A percentile compares a stretch with the other conserved stretches of the same genome.
Conservation (phyloP, 2,329 filamentous ascomycete species). For the Epichloe elymi region DNA sequence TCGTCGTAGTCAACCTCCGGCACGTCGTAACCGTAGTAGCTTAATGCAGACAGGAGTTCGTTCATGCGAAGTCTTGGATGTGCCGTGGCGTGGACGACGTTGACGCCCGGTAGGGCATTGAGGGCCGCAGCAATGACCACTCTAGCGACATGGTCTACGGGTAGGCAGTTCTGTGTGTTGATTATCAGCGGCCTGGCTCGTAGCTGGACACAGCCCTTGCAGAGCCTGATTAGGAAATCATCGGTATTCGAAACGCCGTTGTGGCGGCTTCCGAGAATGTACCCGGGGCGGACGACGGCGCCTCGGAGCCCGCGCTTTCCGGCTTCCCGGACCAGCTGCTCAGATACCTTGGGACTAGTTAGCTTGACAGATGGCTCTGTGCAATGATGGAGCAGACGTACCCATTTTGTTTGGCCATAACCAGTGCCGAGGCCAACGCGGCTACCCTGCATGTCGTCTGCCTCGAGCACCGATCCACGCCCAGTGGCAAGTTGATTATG, state of each 20-base stretch:
- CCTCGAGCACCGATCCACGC: conserved; percentile 50
- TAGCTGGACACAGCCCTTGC: conserved; percentile 80
- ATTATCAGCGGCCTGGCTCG: conserved; percentile 57
- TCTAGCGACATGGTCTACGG: conserved; percentile 71
- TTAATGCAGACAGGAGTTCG: conserved; percentile 56
- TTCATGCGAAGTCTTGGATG: conserved; percentile 32
- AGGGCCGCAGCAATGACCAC: conserved; percentile 63
- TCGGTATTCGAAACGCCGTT: conserved; percentile 68
- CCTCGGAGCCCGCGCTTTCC: conserved; percentile 64
- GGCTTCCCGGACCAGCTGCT: conserved; percentile 62
- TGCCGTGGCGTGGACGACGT: conserved; percentile 65
- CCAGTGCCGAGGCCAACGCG: conserved; percentile 67
- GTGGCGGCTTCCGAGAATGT: conserved; percentile 61
- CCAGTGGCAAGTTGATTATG: conserved; percentile 36
- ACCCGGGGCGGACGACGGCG: conserved; percentile 69
- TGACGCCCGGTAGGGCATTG: conserved; percentile 38
- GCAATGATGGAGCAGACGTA: no score
- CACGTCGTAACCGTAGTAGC: conserved; percentile 59
- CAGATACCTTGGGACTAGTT: conserved; percentile 25
- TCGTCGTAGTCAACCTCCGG: conserved; percentile 57
- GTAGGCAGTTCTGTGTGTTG: conserved; percentile 84
- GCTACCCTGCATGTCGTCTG: conserved; percentile 67
- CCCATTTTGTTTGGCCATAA: conserved; percentile 90
- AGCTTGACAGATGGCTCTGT: no score
- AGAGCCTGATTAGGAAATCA: conserved; percentile 77